Percentiles rank a stretch among this genome's conserved stretches.
phyloP scores from a whole-genome alignment of 2,329 filamentous ascomycete genomes.

The Fusarium penzigii region DNA sequence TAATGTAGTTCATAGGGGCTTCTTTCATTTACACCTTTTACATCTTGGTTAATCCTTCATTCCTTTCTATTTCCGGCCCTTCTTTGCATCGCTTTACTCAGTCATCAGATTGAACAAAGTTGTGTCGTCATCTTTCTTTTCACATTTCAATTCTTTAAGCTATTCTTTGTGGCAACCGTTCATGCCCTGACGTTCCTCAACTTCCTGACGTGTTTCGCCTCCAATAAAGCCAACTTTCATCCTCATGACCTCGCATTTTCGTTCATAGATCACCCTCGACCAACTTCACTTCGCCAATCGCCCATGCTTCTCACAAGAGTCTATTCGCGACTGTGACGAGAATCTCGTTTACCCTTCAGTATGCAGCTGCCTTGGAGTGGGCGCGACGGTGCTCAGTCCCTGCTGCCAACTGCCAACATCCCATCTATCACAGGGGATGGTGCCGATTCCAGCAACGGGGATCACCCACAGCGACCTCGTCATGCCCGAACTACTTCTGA shows the following conservation, averaged over 20 bases:
- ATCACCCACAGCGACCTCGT: conserved; percentile 32
- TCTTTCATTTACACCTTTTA: conserved; percentile 7
- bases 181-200: conserved; percentile 18
- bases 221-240: conserved; percentile 8
- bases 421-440: conserved; percentile 36
- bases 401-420: conserved; percentile 37
- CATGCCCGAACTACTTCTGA: conserved; percentile 54
- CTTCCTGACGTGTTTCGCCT: not conserved
- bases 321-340: conserved; percentile 18
- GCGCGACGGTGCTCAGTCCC: conserved; percentile 33
- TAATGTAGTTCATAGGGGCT: no score
- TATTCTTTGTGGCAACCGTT: conserved; percentile 11
- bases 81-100: conserved; percentile 12
- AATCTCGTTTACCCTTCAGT: conserved; percentile 20
- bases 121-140: conserved; percentile 11
- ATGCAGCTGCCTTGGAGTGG: conserved; percentile 43
- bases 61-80: conserved; percentile 9
- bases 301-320: conserved; percentile 24
- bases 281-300: conserved; percentile 1
- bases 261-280: conserved; percentile 10
- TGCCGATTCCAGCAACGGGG: conserved; percentile 25
- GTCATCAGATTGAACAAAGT: conserved; percentile 10
- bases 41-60: conserved; percentile 16
- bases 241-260: conserved; percentile 28
- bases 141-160: conserved; percentile 1